phyloP scores from a whole-genome alignment of 306 rosid genomes.

The Prunus padus region DNA sequence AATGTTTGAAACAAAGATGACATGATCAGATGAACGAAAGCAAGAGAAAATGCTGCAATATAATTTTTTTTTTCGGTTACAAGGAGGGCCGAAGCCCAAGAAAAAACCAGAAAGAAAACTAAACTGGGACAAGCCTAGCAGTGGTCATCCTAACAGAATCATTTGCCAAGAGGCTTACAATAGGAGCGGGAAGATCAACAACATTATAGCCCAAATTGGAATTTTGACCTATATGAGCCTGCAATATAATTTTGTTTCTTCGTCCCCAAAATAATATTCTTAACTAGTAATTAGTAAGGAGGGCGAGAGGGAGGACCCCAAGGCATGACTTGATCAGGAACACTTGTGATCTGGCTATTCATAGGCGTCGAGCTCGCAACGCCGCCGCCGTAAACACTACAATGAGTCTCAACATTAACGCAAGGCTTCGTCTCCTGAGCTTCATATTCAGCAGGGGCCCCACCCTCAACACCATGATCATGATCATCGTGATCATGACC shows the following conservation, averaged over 20 bases:
- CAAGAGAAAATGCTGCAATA: neutral
- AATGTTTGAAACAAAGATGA: too few species aligned
- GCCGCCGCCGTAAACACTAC: neutral
- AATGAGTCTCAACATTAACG: neutral
- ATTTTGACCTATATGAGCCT: too few species aligned
- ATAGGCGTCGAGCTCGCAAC: constrained; percentile 14
- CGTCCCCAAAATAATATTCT: neutral
- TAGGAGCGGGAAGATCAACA: too few species aligned
- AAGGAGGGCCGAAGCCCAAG: too few species aligned
- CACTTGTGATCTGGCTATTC: constrained; percentile 16
- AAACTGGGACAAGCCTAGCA: too few species aligned
- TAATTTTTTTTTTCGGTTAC: too few species aligned
- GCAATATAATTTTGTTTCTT: too few species aligned
- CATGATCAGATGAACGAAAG: too few species aligned
- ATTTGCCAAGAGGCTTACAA: too few species aligned
- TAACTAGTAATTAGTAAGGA: constrained; percentile 17
- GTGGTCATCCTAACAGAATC: too few species aligned
- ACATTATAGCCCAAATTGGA: too few species aligned
- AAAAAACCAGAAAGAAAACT: too few species aligned
- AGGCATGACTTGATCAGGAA: constrained; percentile 34
- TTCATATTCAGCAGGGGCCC: neutral
- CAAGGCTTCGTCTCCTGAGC: constrained; percentile 6
- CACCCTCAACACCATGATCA: neutral
- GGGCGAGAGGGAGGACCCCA: constrained; percentile 42
- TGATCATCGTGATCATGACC: neutral